Percentiles rank a stretch among this genome's conserved stretches.
These are phyloP conservation scores for Emericellopsis atlantica DNA, from an alignment of 2,329 filamentous ascomycete species.

Conservation along the genomic window DNA sequence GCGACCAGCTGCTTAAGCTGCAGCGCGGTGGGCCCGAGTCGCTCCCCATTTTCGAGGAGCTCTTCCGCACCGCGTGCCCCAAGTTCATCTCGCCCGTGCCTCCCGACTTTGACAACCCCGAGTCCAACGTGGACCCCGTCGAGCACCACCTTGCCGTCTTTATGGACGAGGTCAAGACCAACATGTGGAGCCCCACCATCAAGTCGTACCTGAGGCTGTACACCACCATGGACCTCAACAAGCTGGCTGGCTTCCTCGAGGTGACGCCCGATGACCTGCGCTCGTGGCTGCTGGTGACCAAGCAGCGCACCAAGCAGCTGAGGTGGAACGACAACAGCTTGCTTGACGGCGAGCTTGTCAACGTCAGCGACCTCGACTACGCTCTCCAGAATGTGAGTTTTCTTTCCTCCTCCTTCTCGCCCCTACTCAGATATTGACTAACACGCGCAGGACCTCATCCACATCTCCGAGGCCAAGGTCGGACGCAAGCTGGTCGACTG, in stretches of 20 bases:
- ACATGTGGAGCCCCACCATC: conserved; percentile 94
- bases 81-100: conserved; percentile 98
- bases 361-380: conserved; percentile 92
- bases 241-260: conserved; percentile 93
- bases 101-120: conserved; percentile 94
- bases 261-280: conserved; percentile 93
- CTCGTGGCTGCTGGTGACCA: conserved; percentile 90
- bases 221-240: conserved; percentile 98
- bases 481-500: conserved; percentile 95
- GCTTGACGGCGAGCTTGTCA: conserved; percentile 83
- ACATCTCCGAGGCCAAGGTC: conserved; percentile 97
- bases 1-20: conserved; percentile 92
- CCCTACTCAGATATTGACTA: conserved; percentile 9
- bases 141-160: conserved; percentile 97
- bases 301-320: conserved; percentile 94
- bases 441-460: conserved; percentile 67
- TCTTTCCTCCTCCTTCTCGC: background rate
- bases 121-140: conserved; percentile 89
- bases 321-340: conserved; percentile 83
- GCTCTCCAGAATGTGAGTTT: conserved; percentile 78
- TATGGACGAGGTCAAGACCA: conserved; percentile 99
- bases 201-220: conserved; percentile 98
- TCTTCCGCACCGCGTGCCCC: conserved; percentile 95
- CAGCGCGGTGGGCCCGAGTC: conserved; percentile 93
- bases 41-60: conserved; percentile 93